Evolutionary conservation across 2,329 filamentous ascomycete genomes (phyloP).

Genomic region (Fusarium brevicatenulatum): DNA sequence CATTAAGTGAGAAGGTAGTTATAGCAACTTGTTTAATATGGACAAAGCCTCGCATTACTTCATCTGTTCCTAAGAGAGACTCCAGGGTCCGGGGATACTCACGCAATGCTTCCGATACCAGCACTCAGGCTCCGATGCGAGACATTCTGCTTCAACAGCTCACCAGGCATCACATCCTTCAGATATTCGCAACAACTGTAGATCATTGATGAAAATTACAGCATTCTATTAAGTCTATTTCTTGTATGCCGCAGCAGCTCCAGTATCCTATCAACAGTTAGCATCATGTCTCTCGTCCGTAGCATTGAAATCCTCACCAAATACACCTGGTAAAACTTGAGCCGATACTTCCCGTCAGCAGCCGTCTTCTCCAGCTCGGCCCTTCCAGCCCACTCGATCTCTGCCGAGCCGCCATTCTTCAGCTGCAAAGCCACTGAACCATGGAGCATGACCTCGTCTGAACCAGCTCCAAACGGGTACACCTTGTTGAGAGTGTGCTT

Average conservation of each 20-base stretch:
- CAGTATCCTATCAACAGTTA: slow-evolving; percentile 18
- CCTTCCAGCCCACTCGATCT: slow-evolving; percentile 32
- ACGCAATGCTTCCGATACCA: background rate
- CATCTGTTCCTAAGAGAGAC: too few relatives aligned
- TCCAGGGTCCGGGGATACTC: too few relatives aligned
- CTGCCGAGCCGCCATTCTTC: slow-evolving; percentile 29
- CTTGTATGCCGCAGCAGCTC: slow-evolving; percentile 27
- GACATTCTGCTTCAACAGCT: background rate
- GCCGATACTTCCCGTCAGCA: slow-evolving; percentile 26
- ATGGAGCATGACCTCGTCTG: slow-evolving; percentile 31
- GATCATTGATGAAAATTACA: rapidly evolving
- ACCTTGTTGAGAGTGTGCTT: slow-evolving; percentile 29
- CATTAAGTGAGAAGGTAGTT: rapidly evolving
- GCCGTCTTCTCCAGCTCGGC: slow-evolving; percentile 17
- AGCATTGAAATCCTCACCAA: background rate
- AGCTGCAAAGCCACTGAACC: slow-evolving; percentile 28
- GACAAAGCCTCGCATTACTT: background rate
- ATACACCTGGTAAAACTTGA: slow-evolving; percentile 35
- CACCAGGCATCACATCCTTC: background rate
- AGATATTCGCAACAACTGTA: rapidly evolving
- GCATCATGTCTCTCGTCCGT: rapidly evolving
- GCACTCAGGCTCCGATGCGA: background rate
- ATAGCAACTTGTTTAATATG: background rate
- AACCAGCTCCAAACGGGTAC: slow-evolving; percentile 19
- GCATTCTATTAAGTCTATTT: slow-evolving; percentile 52